Conservation (phyloP, 2,329 filamentous ascomycete genomes). For the Penicillium vulpinum region DNA sequence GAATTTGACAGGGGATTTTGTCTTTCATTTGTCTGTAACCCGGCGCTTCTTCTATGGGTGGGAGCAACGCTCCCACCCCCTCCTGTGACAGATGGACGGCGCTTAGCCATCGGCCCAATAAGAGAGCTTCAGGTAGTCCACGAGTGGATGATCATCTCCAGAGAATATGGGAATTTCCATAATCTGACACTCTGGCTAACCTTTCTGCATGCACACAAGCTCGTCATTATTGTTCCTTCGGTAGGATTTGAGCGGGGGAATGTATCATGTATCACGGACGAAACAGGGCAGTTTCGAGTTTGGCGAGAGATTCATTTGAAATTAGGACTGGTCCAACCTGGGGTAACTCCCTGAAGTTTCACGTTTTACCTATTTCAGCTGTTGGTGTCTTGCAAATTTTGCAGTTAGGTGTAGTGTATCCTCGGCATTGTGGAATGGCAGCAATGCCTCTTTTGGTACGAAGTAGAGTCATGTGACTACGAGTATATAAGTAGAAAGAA, state of each 20-base stretch:
- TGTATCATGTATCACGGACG: background rate
- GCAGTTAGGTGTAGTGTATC: background rate
- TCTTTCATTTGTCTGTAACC: conserved; percentile 2
- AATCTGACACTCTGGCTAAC: conserved; percentile 1
- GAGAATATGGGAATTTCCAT: background rate
- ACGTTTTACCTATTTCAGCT: background rate
- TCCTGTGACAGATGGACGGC: conserved; percentile 12
- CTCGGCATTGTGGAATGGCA: background rate
- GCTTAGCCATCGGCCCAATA: conserved; percentile 9
- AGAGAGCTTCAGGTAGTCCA: background rate
- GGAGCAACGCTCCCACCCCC: background rate
- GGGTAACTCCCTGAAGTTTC: background rate
- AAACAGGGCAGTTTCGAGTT: conserved; percentile 7
- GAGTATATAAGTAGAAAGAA: background rate
- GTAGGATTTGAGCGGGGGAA: background rate
- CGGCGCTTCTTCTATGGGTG: conserved; percentile 9
- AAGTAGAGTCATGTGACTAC: conserved; percentile 2
- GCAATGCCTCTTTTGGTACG: conserved; percentile 3
- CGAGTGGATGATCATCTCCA: background rate
- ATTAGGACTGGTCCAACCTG: conserved; percentile 4
- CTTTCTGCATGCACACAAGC: background rate
- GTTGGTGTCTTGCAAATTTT: background rate
- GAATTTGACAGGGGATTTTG: background rate
- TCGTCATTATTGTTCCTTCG: background rate
- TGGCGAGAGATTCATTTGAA: background rate